phyloP scores from a whole-genome alignment of 1,284 basidiomycete species.

The Stygiomarasmius scandens region DNA sequence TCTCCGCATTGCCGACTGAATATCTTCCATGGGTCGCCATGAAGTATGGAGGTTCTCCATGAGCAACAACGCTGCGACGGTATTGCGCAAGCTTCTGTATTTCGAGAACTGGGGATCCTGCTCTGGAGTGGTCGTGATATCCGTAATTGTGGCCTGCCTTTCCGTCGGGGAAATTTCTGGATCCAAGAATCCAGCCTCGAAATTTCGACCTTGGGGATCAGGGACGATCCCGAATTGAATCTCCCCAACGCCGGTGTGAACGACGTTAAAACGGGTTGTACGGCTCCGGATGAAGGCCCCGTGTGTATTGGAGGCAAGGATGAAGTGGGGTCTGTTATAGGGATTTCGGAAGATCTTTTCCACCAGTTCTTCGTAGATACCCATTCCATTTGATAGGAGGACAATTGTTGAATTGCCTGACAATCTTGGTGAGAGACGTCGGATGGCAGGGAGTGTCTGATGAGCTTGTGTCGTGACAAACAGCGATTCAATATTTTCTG shows the following conservation, averaged over 20 bases:
- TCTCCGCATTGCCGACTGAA: conserved; percentile 76
- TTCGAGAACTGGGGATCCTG: conserved; percentile 41
- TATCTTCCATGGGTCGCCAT: conserved; percentile 72
- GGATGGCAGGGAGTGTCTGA: conserved; percentile 62
- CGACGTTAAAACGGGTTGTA: conserved; percentile 49
- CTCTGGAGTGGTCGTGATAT: conserved; percentile 48
- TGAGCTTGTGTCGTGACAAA: conserved; percentile 85
- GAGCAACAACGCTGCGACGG: conserved; percentile 66
- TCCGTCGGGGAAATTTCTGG: conserved; percentile 35
- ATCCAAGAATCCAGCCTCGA: conserved; percentile 53
- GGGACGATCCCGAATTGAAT: conserved; percentile 83
- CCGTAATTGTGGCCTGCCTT: conserved; percentile 50
- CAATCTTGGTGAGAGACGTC: conserved; percentile 66
- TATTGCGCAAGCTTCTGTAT: conserved; percentile 67
- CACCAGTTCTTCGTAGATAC: conserved; percentile 82
- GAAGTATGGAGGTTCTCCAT: conserved; percentile 59
- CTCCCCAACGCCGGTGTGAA: conserved; percentile 77
- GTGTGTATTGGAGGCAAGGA: conserved; percentile 85
- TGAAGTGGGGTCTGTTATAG: conserved; percentile 78
- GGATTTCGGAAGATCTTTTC: conserved; percentile 75
- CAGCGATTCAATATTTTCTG: conserved; percentile 65
- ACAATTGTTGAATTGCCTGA: conserved; percentile 79
- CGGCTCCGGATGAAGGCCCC: conserved; percentile 60
- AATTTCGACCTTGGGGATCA: conserved; percentile 62
- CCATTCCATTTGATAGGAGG: conserved; percentile 91